Conservation (phyloP, 768 basidiomycete genomes). For the Trametes elegans region DNA sequence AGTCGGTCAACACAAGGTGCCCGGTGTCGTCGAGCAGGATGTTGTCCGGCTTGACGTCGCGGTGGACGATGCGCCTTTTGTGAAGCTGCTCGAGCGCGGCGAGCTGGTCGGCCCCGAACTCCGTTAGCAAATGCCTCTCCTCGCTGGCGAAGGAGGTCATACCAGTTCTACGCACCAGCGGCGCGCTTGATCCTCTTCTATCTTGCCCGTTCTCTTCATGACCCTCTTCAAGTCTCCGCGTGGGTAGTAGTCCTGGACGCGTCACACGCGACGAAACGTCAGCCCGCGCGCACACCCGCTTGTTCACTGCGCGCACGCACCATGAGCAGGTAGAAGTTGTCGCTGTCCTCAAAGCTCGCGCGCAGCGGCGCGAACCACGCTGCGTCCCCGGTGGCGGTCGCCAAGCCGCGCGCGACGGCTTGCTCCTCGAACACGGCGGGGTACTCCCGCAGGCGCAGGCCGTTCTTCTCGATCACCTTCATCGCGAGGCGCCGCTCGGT, state of each 20-base stretch:
- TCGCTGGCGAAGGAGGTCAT: not conserved
- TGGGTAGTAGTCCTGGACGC: constrained; percentile 14
- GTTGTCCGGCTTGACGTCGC: constrained; percentile 33
- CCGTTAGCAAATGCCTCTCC: not conserved
- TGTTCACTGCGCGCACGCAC: constrained; percentile 11
- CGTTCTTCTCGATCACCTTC: constrained; percentile 26
- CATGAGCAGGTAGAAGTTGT: constrained; percentile 24
- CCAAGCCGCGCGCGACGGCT: not conserved
- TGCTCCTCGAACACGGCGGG: constrained; percentile 20
- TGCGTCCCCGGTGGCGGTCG: not conserved
- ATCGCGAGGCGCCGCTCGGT: constrained; percentile 19
- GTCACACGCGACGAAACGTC: no score
- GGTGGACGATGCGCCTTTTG: constrained; percentile 25
- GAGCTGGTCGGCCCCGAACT: constrained; percentile 7
- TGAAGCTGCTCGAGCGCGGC: constrained; percentile 23
- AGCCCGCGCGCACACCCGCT: no score
- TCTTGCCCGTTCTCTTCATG: constrained; percentile 10
- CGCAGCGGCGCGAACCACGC: constrained; percentile 7
- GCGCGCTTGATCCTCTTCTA: constrained; percentile 12
- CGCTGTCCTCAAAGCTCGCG: constrained; percentile 23
- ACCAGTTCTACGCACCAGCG: constrained; percentile 24
- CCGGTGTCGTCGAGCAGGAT: constrained; percentile 23
- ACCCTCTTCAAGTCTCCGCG: constrained; percentile 12
- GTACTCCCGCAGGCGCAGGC: constrained; percentile 13
- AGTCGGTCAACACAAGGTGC: constrained; percentile 27